Evolutionary conservation across 73 alveolate species (phyloP).

Genomic region (Tetrahymena malaccensis): DNA sequence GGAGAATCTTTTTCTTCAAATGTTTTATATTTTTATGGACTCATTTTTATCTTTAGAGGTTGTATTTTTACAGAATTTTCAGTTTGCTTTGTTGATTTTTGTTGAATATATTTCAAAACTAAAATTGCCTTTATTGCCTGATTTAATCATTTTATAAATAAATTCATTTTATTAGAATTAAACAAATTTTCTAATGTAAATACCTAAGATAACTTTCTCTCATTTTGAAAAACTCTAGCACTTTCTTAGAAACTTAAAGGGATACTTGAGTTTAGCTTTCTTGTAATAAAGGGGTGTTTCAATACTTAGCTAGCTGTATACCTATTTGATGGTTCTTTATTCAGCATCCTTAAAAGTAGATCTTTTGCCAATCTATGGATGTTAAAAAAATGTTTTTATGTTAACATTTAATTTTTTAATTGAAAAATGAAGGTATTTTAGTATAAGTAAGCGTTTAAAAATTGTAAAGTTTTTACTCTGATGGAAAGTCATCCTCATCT

Average conservation of each 20-base stretch:
- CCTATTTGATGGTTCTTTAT: conserved; percentile 77
- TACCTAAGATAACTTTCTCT: background rate
- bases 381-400: conserved; percentile 28
- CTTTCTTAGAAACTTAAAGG: conserved; percentile 9
- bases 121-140: background rate
- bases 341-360: conserved; percentile 65
- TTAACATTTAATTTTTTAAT: background rate
- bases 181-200: background rate
- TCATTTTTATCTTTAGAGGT: background rate
- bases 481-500: background rate
- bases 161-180: too few species aligned
- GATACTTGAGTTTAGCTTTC: background rate
- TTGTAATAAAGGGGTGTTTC: conserved; percentile 30
- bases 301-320: conserved; percentile 59
- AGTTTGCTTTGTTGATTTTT: background rate
- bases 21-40: background rate
- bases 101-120: background rate
- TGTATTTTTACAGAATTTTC: background rate
- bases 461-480: background rate
- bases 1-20: background rate
- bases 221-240: background rate
- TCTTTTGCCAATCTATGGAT: conserved; percentile 64
- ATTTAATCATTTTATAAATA: too few species aligned
- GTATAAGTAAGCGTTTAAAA: too few species aligned
- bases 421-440: background rate